Base-by-base conservation (phyloP, 495 filamentous ascomycete species). In the Talaromyces nanjingensis region DNA sequence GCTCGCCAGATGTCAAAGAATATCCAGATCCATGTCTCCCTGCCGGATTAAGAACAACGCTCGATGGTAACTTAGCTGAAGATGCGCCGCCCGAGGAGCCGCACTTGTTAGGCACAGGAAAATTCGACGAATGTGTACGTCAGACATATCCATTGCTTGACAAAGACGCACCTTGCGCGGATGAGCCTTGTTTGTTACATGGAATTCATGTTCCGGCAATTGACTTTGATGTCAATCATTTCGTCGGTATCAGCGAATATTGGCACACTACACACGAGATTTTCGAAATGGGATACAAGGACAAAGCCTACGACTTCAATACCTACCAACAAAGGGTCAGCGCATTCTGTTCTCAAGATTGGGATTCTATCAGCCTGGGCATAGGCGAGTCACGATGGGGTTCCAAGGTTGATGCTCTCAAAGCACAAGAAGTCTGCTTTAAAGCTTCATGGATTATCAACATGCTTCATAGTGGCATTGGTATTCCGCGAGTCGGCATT, bases 251-350 rank as follows among this genome's bases (percentile, higher is more conserved):
- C 61, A 97, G 92, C 18, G 94, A 99, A 71, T 99, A 96, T 71
- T 99, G 94, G 94, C 94, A 99, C 76, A 97, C 93, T 0, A 99
- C 94, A 0, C 93, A 97, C 69, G 91, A 96, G 57, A 86, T 97
- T 1, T 97, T 98, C 68, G 89, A 91, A 65, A 87, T 86, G 71
- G 86, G 85, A 29, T 83, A 90, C 68, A 89, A 88, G 60, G 89
- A 96, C 66, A 90, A 89, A 67, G 85, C 89, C 0, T 98, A 98
- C 74, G 94, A 98, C 66, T 94, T 96, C 67, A 84, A 88, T 37
- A 92, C 89, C 0, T 99, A 97, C 69, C 93, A 97, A 66, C 77
- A 89, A 64, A 84, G 88, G 27, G 96, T 99, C 4, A 81, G 86
- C 63, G 83, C 90, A 6, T 97, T 94, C 66, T 99, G 94, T 71